Percentiles rank a stretch among this genome's conserved stretches.
Evolutionary conservation across 306 rosid species (phyloP).

Genomic region (Malus domestica): DNA sequence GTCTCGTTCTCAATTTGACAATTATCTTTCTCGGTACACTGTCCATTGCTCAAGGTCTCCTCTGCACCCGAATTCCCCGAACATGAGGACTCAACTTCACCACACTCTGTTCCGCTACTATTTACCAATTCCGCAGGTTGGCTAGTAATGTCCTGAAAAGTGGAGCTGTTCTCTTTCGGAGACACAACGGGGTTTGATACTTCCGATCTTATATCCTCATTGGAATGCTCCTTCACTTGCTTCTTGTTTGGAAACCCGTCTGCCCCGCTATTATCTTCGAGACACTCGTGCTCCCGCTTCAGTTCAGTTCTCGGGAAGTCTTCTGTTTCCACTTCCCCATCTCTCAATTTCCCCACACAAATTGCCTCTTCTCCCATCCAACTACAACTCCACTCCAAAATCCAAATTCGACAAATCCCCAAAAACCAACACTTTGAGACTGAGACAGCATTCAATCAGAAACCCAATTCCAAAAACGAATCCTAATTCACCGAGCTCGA

Average conservation of each 20-base stretch:
- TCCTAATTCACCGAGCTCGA: background rate
- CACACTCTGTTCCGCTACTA: slow-evolving; percentile 52
- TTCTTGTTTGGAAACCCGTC: slow-evolving; percentile 50
- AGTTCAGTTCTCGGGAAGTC: slow-evolving; percentile 38
- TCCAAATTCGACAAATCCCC: background rate
- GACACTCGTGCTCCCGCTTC: slow-evolving; percentile 59
- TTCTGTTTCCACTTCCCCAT: slow-evolving; percentile 37
- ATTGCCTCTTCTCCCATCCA: slow-evolving; percentile 74
- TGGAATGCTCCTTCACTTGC: slow-evolving; percentile 67
- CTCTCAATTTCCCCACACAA: slow-evolving; percentile 35
- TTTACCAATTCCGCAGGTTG: slow-evolving; percentile 41
- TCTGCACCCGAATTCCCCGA: slow-evolving; percentile 41
- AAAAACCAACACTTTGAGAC: background rate
- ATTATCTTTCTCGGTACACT: slow-evolving; percentile 26
- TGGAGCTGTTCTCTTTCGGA: slow-evolving; percentile 45
- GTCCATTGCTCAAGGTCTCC: slow-evolving; percentile 49
- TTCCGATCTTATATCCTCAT: slow-evolving; percentile 81
- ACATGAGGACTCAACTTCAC: slow-evolving; percentile 63
- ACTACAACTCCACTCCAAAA: slow-evolving; percentile 19
- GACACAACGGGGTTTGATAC: slow-evolving; percentile 67
- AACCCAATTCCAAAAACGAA: background rate
- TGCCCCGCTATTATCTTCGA: slow-evolving; percentile 33
- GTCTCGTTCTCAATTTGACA: slow-evolving; percentile 29
- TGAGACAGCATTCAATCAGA: slow-evolving; percentile 2
- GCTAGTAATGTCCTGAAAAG: slow-evolving; percentile 75